Evolutionary conservation across 2,329 filamentous ascomycete genomes (phyloP).

Genomic region (Xylaria polymorpha): DNA sequence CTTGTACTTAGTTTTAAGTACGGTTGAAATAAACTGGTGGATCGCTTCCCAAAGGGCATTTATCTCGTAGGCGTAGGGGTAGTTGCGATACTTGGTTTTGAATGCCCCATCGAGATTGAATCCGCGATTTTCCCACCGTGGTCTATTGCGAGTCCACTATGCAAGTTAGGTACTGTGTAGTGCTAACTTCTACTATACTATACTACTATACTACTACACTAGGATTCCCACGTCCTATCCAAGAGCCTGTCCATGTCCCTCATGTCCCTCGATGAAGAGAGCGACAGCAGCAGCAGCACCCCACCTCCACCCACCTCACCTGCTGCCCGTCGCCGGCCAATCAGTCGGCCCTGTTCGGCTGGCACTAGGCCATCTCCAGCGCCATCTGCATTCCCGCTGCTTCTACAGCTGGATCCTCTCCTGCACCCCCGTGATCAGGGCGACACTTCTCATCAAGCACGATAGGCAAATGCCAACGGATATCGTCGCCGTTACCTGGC

Average conservation of each 20-base stretch:
- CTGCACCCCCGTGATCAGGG: constrained; percentile 27
- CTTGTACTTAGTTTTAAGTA: constrained; percentile 53
- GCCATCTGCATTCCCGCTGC: constrained; percentile 29
- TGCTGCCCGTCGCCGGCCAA: constrained; percentile 21
- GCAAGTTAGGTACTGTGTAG: too few relatives aligned
- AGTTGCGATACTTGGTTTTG: constrained; percentile 58
- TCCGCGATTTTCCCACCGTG: constrained; percentile 50
- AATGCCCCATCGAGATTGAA: constrained; percentile 53
- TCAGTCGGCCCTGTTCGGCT: not conserved
- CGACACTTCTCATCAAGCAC: constrained; percentile 9
- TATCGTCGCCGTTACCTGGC: not conserved
- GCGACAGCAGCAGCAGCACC: constrained; percentile 10
- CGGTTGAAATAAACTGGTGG: constrained; percentile 55
- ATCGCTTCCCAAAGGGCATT: constrained; percentile 58
- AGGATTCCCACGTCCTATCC: too few relatives aligned
- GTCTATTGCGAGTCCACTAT: not conserved
- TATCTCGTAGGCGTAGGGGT: constrained; percentile 61
- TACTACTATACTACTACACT: too few relatives aligned
- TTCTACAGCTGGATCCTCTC: constrained; percentile 4
- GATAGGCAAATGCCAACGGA: not conserved
- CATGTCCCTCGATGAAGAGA: not conserved
- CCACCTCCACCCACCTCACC: constrained; percentile 9
- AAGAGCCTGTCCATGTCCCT: not conserved
- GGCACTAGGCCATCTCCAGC: constrained; percentile 24
- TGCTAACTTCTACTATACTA: too few relatives aligned